These are phyloP conservation scores for Calonectria honghensis DNA, from an alignment of 2,329 filamentous ascomycete species.

Conservation along the genomic window DNA sequence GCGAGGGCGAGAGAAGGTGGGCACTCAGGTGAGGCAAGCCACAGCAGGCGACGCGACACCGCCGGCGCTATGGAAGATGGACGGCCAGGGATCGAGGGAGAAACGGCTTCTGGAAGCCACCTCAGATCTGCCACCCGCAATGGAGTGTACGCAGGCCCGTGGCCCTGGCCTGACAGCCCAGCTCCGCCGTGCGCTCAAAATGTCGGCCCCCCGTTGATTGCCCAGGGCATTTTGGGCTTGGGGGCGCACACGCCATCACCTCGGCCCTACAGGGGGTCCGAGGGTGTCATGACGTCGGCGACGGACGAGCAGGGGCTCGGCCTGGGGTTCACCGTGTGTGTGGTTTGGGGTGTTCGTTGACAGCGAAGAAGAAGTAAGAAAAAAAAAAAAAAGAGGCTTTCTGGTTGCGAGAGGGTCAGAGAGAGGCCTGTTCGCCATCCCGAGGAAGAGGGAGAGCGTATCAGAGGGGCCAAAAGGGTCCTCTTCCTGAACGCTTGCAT, in stretches of 20 bases:
- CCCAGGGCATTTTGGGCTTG: slow-evolving; percentile 41
- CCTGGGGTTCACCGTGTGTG: slow-evolving; percentile 44
- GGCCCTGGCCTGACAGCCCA: slow-evolving; percentile 50
- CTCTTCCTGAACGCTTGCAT: slow-evolving; percentile 43
- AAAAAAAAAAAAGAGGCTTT: slow-evolving; percentile 1
- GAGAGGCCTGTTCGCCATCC: slow-evolving; percentile 55
- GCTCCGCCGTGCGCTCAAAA: slow-evolving; percentile 52
- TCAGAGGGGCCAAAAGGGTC: slow-evolving; percentile 45
- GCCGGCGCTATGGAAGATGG: slow-evolving; percentile 42
- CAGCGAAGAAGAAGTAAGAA: slow-evolving; percentile 37
- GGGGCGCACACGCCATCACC: slow-evolving; percentile 50
- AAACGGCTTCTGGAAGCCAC: slow-evolving; percentile 51
- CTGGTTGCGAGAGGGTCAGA: slow-evolving; percentile 50
- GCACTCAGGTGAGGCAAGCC: slow-evolving; percentile 55
- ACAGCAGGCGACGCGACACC: slow-evolving; percentile 51
- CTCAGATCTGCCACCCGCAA: slow-evolving; percentile 50
- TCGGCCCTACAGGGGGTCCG: slow-evolving; percentile 47
- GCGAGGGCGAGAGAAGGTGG: slow-evolving; percentile 46
- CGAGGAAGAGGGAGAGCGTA: slow-evolving; percentile 51
- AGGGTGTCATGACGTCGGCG: slow-evolving; percentile 53
- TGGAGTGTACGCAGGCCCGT: slow-evolving; percentile 44
- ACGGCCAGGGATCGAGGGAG: slow-evolving; percentile 44
- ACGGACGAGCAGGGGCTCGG: slow-evolving; percentile 40
- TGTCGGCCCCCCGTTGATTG: slow-evolving; percentile 46
- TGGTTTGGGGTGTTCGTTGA: slow-evolving; percentile 45